Percentiles rank a stretch among this genome's conserved stretches.
phyloP scores from a whole-genome alignment of 306 rosid genomes.

The Quercus robur region DNA sequence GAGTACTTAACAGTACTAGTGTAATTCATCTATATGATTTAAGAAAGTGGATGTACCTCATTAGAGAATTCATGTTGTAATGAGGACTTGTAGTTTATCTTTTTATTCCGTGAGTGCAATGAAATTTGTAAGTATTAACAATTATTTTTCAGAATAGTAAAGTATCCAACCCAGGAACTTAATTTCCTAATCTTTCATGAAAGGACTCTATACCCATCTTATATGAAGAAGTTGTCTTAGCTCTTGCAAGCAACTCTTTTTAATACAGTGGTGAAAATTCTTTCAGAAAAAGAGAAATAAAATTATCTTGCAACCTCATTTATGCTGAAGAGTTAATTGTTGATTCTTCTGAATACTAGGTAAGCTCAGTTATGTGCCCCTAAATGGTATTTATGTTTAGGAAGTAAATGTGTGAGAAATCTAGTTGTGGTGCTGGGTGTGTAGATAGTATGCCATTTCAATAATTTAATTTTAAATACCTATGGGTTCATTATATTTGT shows the following conservation, averaged over 20 bases:
- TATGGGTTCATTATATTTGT: no score
- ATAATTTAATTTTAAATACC: no score
- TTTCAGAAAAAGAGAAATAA: not conserved
- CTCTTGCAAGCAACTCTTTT: not conserved
- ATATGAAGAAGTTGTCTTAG: not conserved
- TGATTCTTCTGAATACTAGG: slow-evolving; percentile 45
- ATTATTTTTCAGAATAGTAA: not conserved
- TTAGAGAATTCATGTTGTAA: not conserved
- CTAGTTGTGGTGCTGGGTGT: not conserved
- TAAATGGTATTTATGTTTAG: not conserved
- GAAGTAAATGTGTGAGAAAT: not conserved
- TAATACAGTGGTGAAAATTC: no score
- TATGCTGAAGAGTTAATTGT: not conserved
- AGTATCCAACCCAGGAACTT: not conserved
- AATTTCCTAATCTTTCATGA: not conserved
- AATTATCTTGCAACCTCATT: not conserved
- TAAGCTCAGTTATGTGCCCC: slow-evolving; percentile 43
- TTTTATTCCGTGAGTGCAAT: not conserved
- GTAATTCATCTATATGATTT: not conserved
- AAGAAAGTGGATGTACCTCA: not conserved
- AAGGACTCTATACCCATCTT: not conserved
- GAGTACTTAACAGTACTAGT: not conserved
- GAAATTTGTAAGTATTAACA: not conserved
- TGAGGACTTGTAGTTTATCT: not conserved
- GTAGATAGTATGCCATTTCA: not conserved